Conservation (phyloP, 1,139 yeast species). For the Debaryomyces udenii region DNA sequence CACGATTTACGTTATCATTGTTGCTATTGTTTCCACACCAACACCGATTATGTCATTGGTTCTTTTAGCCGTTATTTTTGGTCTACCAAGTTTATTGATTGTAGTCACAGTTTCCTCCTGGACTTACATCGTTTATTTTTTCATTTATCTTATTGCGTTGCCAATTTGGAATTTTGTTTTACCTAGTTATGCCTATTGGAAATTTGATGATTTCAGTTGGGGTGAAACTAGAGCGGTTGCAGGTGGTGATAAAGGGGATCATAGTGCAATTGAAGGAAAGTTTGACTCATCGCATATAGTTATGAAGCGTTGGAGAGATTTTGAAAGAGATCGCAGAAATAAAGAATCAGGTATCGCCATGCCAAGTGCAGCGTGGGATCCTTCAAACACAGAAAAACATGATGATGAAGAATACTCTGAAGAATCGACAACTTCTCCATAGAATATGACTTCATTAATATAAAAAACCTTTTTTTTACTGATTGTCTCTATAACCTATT, state of each 20-base stretch:
- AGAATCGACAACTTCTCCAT: constrained; percentile 25
- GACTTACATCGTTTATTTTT: constrained; percentile 80
- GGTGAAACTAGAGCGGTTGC: constrained; percentile 92
- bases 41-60: constrained; percentile 83
- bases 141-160: constrained; percentile 75
- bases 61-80: constrained; percentile 79
- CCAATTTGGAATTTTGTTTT: constrained; percentile 95
- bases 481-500: too few species aligned
- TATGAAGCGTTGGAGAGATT: constrained; percentile 95
- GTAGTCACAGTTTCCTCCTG: constrained; percentile 84
- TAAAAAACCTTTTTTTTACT: too few species aligned
- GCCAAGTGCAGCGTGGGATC: constrained; percentile 56
- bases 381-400: constrained; percentile 36
- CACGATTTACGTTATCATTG: constrained; percentile 78
- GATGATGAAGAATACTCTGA: constrained; percentile 32
- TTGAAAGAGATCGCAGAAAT: constrained; percentile 66
- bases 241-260: constrained; percentile 70
- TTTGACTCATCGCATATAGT: constrained; percentile 86
- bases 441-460: too few species aligned
- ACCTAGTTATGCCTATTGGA: constrained; percentile 92
- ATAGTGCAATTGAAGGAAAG: constrained; percentile 73
- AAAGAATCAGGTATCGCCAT: constrained; percentile 34
- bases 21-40: constrained; percentile 77
- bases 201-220: constrained; percentile 98
- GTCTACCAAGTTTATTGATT: constrained; percentile 85